phyloP scores from a whole-genome alignment of 345 rosid species.

The Eucalyptus guilfoylei region DNA sequence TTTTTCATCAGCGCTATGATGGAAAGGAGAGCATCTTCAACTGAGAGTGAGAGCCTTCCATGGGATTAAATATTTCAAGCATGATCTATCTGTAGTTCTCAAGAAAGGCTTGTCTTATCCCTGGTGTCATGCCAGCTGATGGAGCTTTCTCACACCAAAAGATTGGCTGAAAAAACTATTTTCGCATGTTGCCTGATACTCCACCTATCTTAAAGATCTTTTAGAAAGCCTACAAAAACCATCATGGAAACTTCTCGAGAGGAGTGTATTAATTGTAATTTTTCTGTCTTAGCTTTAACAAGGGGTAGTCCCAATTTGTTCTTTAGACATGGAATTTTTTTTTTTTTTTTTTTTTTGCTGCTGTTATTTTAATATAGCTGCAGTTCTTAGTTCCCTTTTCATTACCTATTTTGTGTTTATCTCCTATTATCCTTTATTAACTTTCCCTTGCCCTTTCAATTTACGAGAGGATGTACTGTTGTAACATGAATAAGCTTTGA shows the following conservation, averaged over 20 bases:
- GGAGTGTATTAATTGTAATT: not conserved
- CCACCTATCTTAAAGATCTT: not conserved
- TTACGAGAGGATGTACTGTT: no score
- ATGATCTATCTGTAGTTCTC: not conserved
- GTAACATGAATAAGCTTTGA: no score
- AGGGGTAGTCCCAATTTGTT: no score
- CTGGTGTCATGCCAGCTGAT: not conserved
- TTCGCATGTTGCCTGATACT: not conserved
- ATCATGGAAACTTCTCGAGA: not conserved
- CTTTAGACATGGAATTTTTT: no score
- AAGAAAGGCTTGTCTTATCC: not conserved
- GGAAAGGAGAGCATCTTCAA: slow-evolving; percentile 45
- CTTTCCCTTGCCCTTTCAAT: no score
- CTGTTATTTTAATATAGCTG: no score
- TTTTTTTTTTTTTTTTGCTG: no score
- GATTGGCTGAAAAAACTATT: not conserved
- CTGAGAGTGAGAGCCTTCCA: slow-evolving; percentile 21
- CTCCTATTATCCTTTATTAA: no score
- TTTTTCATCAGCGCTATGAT: slow-evolving; percentile 38
- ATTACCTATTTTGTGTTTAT: no score
- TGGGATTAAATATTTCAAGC: slow-evolving; percentile 11
- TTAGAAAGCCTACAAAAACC: not conserved
- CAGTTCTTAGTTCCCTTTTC: no score
- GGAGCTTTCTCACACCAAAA: not conserved
- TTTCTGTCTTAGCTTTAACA: not conserved